Evolutionary conservation across 2,329 filamentous ascomycete species (phyloP), one percentile per base, ranked within the genome.

Genomic region (Bimuria novae-zelandiae): DNA sequence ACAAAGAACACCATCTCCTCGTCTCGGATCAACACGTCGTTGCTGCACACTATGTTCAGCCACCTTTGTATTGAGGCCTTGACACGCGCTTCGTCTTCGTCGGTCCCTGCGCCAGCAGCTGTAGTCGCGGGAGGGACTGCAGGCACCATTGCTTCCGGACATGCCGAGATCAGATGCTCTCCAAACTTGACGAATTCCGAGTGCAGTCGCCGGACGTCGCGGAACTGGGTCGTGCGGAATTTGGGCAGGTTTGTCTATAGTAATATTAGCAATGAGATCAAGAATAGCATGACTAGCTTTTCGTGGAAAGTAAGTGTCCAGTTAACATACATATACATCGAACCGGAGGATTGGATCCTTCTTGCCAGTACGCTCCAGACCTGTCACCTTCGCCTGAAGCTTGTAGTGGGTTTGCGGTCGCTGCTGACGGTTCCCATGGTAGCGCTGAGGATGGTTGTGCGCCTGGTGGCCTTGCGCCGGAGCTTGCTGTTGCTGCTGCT

Each of bases 1-100:
- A 99, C 92, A 67, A 99, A 99, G 55, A 97, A 87, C 4, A 97
- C 86, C 86, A 97, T 93, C 76, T 99, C 94, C 57, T 97, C 93
- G 71, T 99, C 94, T 57, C 89, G 86, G 80, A 96, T 96, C 7
- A 99, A 83, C 1, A 95, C 87, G 30, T 97, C 92, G 64, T 94
- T 97, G 67, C 84, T 85, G 77, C 94, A 96, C 17, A 99, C 89
- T 54, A 90, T 89, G 74, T 96, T 97, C 65, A 99, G 82, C 94
- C 94, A 99, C 70, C 92, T 83, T 76, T 99, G 94, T 79, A 99
- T 84, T 7, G 90, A 84, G 1, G 86, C 85, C 76, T 97, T 97
- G 57, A 97, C 89, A 12, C 94, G 85, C 19, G 81, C 80, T 74
- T 99, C 94, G 65, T 99, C 94, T 72, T 99, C 94, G 48, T 97